phyloP scores from a whole-genome alignment of 176 grass and related monocot genomes.

The Musa itinerans region DNA sequence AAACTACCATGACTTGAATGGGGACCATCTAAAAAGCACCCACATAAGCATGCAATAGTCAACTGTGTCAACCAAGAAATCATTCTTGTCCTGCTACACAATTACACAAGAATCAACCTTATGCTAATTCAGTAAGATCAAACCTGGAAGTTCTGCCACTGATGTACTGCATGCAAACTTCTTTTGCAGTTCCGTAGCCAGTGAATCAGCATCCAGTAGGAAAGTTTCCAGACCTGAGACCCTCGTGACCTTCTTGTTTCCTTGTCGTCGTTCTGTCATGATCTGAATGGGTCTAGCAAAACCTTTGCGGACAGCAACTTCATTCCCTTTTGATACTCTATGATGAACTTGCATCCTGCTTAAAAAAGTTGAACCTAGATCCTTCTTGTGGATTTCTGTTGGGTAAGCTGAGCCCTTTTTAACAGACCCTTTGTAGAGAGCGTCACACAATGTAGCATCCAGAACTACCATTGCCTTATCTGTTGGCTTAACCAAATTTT shows the following conservation, averaged over 20 bases:
- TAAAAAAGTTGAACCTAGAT: slow-evolving; percentile 63
- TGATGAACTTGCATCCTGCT: slow-evolving; percentile 86
- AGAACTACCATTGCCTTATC: slow-evolving; percentile 62
- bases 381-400: slow-evolving; percentile 77
- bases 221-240: slow-evolving; percentile 76
- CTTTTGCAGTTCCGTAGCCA: slow-evolving; percentile 83
- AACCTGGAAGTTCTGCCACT: slow-evolving; percentile 81
- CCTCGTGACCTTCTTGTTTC: slow-evolving; percentile 72
- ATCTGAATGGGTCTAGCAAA: slow-evolving; percentile 74
- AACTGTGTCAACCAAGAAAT: too few relatives aligned
- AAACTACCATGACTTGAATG: too few relatives aligned
- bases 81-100: too few relatives aligned
- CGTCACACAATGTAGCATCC: slow-evolving; percentile 70
- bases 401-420: slow-evolving; percentile 77
- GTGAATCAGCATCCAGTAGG: slow-evolving; percentile 54
- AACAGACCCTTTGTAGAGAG: slow-evolving; percentile 85
- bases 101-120: background rate
- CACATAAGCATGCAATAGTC: too few relatives aligned
- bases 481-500: slow-evolving; percentile 83
- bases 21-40: too few relatives aligned
- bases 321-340: slow-evolving; percentile 57
- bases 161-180: slow-evolving; percentile 98
- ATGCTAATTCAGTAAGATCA: background rate
- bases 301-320: slow-evolving; percentile 60
- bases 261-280: slow-evolving; percentile 89